Percentiles rank a stretch among this genome's conserved stretches.
Conservation (phyloP, 345 rosid genomes). For the Ceriops decandra region DNA sequence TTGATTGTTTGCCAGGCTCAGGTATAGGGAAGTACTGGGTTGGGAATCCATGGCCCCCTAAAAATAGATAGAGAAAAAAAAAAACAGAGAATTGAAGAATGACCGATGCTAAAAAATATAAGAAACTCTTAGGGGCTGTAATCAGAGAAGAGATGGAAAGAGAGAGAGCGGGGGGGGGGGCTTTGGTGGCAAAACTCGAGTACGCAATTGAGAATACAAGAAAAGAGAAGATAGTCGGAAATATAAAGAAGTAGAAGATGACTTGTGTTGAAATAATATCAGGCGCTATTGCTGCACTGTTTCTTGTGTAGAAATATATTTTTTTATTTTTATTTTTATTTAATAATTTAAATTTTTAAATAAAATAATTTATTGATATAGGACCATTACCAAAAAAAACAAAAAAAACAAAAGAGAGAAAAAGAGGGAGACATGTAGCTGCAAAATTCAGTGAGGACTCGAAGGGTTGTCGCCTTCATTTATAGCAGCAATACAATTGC, state of each 20-base stretch:
- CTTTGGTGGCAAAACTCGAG: background rate
- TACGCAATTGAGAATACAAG: background rate
- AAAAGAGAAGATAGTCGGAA: background rate
- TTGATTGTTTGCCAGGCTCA: conserved; percentile 47
- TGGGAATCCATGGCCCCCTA: conserved; percentile 48
- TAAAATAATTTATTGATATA: too few species aligned
- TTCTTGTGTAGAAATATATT: background rate
- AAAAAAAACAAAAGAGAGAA: conserved; percentile 1
- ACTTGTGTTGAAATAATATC: conserved; percentile 24
- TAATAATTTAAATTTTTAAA: too few species aligned
- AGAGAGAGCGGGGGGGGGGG: background rate
- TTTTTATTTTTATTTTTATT: too few species aligned
- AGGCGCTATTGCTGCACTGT: conserved; percentile 40
- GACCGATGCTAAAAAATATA: too few species aligned
- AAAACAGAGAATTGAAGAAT: too few species aligned
- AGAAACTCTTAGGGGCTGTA: background rate
- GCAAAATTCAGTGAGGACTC: conserved; percentile 71
- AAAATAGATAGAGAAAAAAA: background rate
- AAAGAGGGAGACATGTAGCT: conserved; percentile 46
- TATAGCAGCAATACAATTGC: conserved; percentile 60
- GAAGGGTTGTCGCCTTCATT: conserved; percentile 76
- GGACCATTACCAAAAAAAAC: too few species aligned
- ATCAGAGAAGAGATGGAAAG: background rate
- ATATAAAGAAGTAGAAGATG: conserved; percentile 8
- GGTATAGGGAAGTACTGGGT: conserved; percentile 64